Evolutionary conservation across 2,329 filamentous ascomycete genomes (phyloP).

Genomic region (Pestalotiopsis fici): DNA sequence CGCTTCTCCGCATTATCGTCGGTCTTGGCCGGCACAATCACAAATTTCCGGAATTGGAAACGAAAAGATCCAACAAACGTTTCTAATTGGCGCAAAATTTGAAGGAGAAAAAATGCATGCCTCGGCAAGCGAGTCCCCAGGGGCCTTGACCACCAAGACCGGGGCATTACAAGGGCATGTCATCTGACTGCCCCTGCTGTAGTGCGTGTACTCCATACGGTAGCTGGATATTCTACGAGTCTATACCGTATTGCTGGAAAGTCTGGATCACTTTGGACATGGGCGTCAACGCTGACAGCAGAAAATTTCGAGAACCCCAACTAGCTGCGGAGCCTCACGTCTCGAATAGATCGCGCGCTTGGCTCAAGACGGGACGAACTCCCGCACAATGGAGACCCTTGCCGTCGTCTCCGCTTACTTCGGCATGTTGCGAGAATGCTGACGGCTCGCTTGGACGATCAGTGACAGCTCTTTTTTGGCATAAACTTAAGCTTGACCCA

Average conservation of each 20-base stretch:
- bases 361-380: slow-evolving; percentile 3
- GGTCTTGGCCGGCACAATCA: background rate
- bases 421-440: background rate
- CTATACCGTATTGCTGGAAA: background rate
- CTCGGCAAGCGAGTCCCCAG: background rate
- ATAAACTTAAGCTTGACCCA: slow-evolving; percentile 1
- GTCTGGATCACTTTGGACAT: background rate
- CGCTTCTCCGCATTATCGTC: background rate
- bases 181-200: background rate
- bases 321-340: slow-evolving; percentile 3
- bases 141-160: background rate
- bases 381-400: background rate
- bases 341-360: slow-evolving; percentile 2
- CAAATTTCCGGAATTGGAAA: background rate
- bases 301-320: background rate
- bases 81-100: slow-evolving; percentile 7
- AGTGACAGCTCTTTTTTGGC: background rate
- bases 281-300: background rate
- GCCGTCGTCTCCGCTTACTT: background rate
- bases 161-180: background rate
- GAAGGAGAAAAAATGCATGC: background rate
- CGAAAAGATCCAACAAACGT: background rate
- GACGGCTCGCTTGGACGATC: background rate
- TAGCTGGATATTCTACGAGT: background rate
- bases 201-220: background rate